Base-by-base conservation (phyloP, 768 basidiomycete species). In the Lactarius sanguifluus region DNA sequence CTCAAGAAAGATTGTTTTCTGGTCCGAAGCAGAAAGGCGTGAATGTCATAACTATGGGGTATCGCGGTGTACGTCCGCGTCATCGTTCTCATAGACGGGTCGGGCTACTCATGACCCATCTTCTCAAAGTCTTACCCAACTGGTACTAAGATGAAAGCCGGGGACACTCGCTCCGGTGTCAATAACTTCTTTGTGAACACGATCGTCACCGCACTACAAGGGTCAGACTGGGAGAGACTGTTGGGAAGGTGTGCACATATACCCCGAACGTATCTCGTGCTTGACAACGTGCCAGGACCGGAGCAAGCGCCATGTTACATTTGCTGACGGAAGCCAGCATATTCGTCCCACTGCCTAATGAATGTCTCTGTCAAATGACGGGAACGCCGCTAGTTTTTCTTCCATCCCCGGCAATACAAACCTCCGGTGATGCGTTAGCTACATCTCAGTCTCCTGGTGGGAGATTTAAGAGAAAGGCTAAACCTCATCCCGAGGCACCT, bases 291-390 rank as follows among this genome's bases (percentile, higher is more conserved):
- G 50, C 45, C 69, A 96, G 95, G 69, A 83, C 93, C 9, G 94
- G 95, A 0, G 85, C 86, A 47, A 86, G 86, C 70, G 83, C 84
- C 1, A 88, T 96, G 82, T 74, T 90, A 38, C 88, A 94, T 73
- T 79, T 98, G 12, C 82, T 98, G 20, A 81, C 87, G 2, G 83
- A 88, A 63, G 87, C 88, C 0, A 89, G 86, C 12, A 68, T 96
- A 20, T 98, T 94, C 74, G 72, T 90, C 18, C 79, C 89, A 2
- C 76, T 97, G 25, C 90, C 90, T 0, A 96, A 97, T 72, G 86
- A 85, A 23, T 96, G 93, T 72, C 82, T 89, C 43, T 90, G 90
- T 67, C 96, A 98, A 75, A 74, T 97, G 64, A 85, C 88, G 0
- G 96, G 96, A 5, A 79, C 80, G 41, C 88, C 91, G 0, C 74